A percentile compares a stretch with the other conserved stretches of the same genome.
phyloP scores from a whole-genome alignment of 192 early-diverging fungal genomes.

The Backusella liffmaniae region DNA sequence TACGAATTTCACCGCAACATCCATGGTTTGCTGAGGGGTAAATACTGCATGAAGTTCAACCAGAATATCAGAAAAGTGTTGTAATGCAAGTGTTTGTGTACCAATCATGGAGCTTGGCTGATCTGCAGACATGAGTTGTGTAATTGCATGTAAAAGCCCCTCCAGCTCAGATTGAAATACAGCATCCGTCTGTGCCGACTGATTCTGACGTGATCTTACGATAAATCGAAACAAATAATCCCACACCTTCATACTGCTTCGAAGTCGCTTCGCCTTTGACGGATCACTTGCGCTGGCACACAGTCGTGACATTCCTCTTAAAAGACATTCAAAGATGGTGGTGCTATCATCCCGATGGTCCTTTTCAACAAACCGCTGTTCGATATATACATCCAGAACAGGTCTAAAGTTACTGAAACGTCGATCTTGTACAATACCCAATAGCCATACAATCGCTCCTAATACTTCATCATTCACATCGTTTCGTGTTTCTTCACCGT shows the following conservation, averaged over 20 bases:
- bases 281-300: constrained; percentile 31
- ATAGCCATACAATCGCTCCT: constrained; percentile 48
- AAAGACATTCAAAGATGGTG: constrained; percentile 32
- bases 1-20: constrained; percentile 33
- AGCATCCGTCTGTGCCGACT: constrained; percentile 20
- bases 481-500: background rate
- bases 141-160: constrained; percentile 41
- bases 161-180: constrained; percentile 49
- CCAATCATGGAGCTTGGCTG: constrained; percentile 55
- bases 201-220: constrained; percentile 42
- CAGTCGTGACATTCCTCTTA: constrained; percentile 39
- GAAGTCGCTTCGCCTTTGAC: constrained; percentile 41
- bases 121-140: constrained; percentile 49
- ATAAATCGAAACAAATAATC: constrained; percentile 58
- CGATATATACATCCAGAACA: constrained; percentile 59
- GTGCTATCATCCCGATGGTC: background rate
- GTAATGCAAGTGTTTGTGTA: constrained; percentile 57
- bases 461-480: constrained; percentile 51
- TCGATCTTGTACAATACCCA: constrained; percentile 59
- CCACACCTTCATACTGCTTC: constrained; percentile 63
- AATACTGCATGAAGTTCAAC: constrained; percentile 39
- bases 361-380: constrained; percentile 43
- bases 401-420: constrained; percentile 60
- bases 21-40: constrained; percentile 29
- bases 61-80: constrained; percentile 46